Base-by-base conservation (phyloP, 306 rosid species). In the Corylus americana region DNA sequence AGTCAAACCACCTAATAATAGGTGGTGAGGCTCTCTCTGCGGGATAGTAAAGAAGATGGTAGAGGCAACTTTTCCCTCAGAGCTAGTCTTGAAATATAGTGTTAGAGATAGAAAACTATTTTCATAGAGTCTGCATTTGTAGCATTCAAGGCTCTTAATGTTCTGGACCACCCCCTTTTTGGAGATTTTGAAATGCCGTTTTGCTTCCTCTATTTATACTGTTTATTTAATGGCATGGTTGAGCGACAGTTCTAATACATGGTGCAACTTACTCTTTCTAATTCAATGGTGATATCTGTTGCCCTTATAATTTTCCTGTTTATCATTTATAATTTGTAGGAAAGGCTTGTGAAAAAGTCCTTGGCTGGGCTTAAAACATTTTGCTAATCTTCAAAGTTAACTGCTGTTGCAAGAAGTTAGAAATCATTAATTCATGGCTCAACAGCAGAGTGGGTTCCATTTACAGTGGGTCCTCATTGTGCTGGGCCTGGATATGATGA, bases 1-100 rank as follows among this genome's bases (percentile, higher is more conserved):
- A 91, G 99, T 96, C 61, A 96, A 96, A 83, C 99, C 99, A 70
- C 99, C 97, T 29, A 93, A 96, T 57, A 96, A 96, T 80, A 89
- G 99, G 94, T 88, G 98, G 97, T 96, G 84, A 86, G 29, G 47
- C 77, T 53, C 29, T 20, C 53, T 27, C 49, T 42, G 70, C 14
- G 18, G 49, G 70, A 57, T 13, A 22, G 75, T 58, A 51, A 44
- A 37, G 69, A 49, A 59, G 68, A 75, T n/a, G 75, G 57, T 37
- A 69, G 79, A 82, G 49, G 78, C 80, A 70, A 58, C 84, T 64
- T 1, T 39, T 39, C 44, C 7, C 31, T 68, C 45, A 68, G 78
- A 80, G 63, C 67, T 70, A 64, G 63, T 58, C 81, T 48, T 67
- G 27, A n/a, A 67, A 67, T 37, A 8, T 16, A n/a, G 72, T 67